Evolutionary conservation across 176 grass and related monocot species (phyloP), one percentile per base, ranked within the genome.

Genomic region (Oryza rufipogon): DNA sequence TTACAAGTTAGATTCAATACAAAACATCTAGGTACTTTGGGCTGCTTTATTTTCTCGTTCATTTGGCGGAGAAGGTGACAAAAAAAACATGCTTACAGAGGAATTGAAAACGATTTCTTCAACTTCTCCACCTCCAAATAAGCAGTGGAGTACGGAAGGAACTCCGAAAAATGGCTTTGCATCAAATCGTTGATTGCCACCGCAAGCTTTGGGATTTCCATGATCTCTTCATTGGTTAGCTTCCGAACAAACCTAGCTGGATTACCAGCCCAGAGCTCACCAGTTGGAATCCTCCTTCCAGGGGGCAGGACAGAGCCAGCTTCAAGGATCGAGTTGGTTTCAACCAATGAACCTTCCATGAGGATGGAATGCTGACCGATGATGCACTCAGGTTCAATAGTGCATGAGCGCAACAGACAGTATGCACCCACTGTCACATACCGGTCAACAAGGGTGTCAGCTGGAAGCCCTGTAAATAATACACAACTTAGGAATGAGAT

Each of bases 91-190:
- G n/a, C n/a, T 92, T 85, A 92, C 74, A 95, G 74, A 70, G 96
- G 68, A 76, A 92, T 87, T 2, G 83, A 83, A 36, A 92, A 91
- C 6, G 86, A 80, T 77, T 96, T 89, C 71, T 96, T 99, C 82
- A 99, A 71, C 78, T 99, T 91, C 86, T 94, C 96, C n/a, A 94
- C 93, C 78, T 94, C 96, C 89, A 99, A 92, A 91, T 96, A 99
- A 75, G 87, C 91, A 25, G 69, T 99, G 20, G 96, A 92, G 81
- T 99, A 99, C 9, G 96, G 96, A 25, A 99, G 87, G 73, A 99
- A 99, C 81, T 99, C 96, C 0, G 96, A 95, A 81, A 99, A 96
- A 87, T 96, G 96, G 68, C 48, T 94, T 74, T 99, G 96, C 96
- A 94, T 99, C 65, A 99, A 85, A 89, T 99, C 93, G 65, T 99